These are phyloP conservation scores for Scedosporium minutisporum DNA, from an alignment of 2,329 filamentous ascomycete genomes.

Conservation along the genomic window DNA sequence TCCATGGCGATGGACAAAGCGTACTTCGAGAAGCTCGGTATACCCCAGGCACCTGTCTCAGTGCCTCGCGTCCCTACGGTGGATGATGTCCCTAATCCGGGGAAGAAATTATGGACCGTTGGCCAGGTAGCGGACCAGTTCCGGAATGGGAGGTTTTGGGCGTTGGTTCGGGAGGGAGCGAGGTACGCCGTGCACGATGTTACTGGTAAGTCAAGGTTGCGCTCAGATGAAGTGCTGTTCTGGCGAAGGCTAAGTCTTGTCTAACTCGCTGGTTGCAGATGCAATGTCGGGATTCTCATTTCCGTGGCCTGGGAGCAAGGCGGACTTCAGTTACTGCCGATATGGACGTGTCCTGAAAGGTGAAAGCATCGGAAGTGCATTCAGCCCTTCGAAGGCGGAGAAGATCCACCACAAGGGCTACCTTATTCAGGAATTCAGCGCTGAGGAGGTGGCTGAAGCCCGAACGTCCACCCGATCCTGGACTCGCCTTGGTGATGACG, in stretches of 20 bases:
- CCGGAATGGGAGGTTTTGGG: not conserved
- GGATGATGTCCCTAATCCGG: not conserved
- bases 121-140: slow-evolving; percentile 2
- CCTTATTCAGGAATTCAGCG: not conserved
- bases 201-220: slow-evolving; percentile 5
- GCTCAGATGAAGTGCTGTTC: slow-evolving; percentile 2
- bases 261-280: not conserved
- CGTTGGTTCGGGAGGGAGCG: not conserved
- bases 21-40: not conserved
- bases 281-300: no score
- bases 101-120: not conserved
- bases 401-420: not conserved
- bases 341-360: not conserved
- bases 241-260: not conserved
- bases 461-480: slow-evolving; percentile 6
- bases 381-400: not conserved
- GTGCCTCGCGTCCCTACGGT: not conserved
- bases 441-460: slow-evolving; percentile 6
- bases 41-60: not conserved
- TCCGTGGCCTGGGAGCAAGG: no score
- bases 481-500: slow-evolving; percentile 5
- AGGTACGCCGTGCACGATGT: not conserved
- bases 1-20: not conserved
- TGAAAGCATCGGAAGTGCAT: not conserved
- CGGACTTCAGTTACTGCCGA: not conserved